These are phyloP conservation scores for Schizochytrium sp. DNA, from an alignment of 108 stramenopile species.

Conservation along the genomic window DNA sequence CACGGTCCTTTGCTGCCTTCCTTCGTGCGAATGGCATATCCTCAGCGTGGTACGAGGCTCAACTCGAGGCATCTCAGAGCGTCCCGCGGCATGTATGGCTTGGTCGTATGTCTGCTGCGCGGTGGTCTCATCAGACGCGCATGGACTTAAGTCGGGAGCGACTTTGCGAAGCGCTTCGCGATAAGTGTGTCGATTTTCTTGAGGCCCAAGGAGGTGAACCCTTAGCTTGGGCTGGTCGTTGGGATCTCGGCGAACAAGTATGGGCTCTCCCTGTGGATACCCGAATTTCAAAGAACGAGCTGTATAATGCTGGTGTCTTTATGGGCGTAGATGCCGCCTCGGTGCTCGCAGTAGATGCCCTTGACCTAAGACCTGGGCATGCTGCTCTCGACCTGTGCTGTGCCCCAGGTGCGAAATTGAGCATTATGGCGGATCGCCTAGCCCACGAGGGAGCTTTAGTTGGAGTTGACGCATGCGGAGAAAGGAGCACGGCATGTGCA, in stretches of 20 bases:
- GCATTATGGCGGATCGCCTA: neutral
- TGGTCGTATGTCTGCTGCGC: neutral
- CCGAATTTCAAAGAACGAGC: neutral
- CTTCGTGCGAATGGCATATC: conserved; percentile 15
- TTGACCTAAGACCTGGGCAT: neutral
- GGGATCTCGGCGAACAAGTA: conserved; percentile 39
- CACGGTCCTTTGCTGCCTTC: neutral
- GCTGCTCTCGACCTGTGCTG: conserved; percentile 52
- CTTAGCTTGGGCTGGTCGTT: neutral
- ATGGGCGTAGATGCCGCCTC: conserved; percentile 44
- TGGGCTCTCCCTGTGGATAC: conserved; percentile 11
- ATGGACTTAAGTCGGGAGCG: neutral
- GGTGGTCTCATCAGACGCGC: conserved; percentile 7
- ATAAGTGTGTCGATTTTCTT: neutral
- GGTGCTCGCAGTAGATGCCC: conserved; percentile 40
- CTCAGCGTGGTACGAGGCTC: conserved; percentile 1
- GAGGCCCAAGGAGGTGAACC: neutral
- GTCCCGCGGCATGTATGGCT: conserved; percentile 22
- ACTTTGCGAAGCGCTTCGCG: neutral
- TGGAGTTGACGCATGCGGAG: conserved; percentile 17
- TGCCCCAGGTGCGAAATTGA: conserved; percentile 53
- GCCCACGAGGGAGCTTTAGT: neutral
- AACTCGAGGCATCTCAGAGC: neutral
- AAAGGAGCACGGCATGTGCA: neutral
- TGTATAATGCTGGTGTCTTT: conserved; percentile 6